Percentiles rank a stretch among this genome's conserved stretches.
Conservation (phyloP, 2,329 filamentous ascomycete genomes). For the Ophiocordyceps camponoti-floridani region DNA sequence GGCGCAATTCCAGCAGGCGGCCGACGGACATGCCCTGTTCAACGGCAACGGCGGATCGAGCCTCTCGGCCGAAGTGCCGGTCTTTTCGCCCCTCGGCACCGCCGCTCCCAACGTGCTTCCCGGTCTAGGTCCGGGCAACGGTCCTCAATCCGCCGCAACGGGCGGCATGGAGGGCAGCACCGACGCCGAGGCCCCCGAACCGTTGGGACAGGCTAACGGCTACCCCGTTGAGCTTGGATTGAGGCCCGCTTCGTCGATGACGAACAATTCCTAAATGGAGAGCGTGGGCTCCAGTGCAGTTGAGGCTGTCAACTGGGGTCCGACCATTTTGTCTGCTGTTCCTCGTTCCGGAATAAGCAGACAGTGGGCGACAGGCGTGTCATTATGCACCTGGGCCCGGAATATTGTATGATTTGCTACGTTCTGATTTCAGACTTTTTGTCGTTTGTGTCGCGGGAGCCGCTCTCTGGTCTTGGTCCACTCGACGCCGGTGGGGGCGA, state of each 20-base stretch:
- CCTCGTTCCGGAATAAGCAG: no score
- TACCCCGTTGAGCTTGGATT: not conserved
- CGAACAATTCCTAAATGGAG: not conserved
- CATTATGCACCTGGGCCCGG: not conserved
- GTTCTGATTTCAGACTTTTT: not conserved
- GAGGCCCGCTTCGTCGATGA: slow-evolving; percentile 1
- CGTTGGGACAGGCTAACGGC: slow-evolving; percentile 3
- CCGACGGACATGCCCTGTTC: slow-evolving; percentile 18
- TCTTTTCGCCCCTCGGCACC: slow-evolving; percentile 18
- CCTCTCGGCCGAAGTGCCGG: slow-evolving; percentile 20
- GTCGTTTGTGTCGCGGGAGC: not conserved
- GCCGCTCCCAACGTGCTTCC: slow-evolving; percentile 1
- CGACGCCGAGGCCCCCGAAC: not conserved
- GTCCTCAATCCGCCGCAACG: not conserved
- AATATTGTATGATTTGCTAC: slow-evolving; percentile 1
- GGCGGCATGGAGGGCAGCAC: not conserved
- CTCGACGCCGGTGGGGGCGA: not conserved
- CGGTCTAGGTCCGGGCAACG: not conserved
- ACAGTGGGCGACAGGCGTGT: not conserved
- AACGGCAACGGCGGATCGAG: slow-evolving; percentile 11
- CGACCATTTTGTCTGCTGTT: no score
- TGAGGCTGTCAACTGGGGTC: not conserved
- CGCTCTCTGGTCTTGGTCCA: not conserved
- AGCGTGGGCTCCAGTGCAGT: no score
- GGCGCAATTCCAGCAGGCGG: slow-evolving; percentile 11